Evolutionary conservation across 805 yeast genomes (phyloP).

Genomic region (Zygotorulaspora danielsina): DNA sequence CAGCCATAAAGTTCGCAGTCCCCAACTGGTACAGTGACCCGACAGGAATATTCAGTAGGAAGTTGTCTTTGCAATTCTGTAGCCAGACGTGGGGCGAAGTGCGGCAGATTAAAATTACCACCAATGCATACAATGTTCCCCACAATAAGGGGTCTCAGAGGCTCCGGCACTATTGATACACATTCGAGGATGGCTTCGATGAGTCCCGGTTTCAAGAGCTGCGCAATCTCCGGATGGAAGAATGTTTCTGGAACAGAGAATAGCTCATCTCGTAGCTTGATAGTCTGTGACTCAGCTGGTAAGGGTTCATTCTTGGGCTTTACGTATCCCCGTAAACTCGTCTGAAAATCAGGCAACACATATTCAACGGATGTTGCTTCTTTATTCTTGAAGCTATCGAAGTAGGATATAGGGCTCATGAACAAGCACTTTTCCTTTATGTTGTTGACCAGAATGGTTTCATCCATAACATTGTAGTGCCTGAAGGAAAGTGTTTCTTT

Average conservation of each 20-base stretch:
- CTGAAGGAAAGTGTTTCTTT: constrained; percentile 83
- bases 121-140: constrained; percentile 80
- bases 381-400: constrained; percentile 30
- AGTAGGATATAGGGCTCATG: constrained; percentile 47
- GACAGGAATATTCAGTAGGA: constrained; percentile 67
- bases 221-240: constrained; percentile 80
- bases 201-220: constrained; percentile 74
- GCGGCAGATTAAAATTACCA: constrained; percentile 70
- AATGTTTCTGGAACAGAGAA: constrained; percentile 83
- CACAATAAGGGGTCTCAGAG: constrained; percentile 66
- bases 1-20: constrained; percentile 50
- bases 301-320: constrained; percentile 35
- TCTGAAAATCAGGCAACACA: constrained; percentile 82
- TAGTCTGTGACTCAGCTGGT: constrained; percentile 55
- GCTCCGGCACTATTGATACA: constrained; percentile 65
- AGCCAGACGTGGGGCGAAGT: constrained; percentile 57
- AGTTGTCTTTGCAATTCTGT: constrained; percentile 61
- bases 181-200: constrained; percentile 66
- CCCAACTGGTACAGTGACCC: constrained; percentile 36
- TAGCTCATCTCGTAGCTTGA: constrained; percentile 74
- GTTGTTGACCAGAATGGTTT: constrained; percentile 74
- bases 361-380: constrained; percentile 53
- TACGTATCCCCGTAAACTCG: constrained; percentile 72
- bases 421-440: constrained; percentile 63
- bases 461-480: constrained; percentile 91